These are phyloP conservation scores for Xylaria sp. DNA, from an alignment of 2,329 filamentous ascomycete species.

Conservation along the genomic window DNA sequence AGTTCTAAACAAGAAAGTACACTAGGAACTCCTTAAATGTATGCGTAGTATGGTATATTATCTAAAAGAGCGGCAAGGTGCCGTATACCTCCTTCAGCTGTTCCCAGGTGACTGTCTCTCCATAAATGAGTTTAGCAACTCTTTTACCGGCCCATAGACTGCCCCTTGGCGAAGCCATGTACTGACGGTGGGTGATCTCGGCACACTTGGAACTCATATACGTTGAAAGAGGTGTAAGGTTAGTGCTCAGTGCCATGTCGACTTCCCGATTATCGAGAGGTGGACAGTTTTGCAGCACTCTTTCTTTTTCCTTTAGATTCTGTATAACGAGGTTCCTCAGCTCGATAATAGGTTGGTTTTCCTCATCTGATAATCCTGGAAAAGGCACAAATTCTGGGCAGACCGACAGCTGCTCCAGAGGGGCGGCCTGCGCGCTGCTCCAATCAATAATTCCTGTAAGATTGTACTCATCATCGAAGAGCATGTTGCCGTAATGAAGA, in stretches of 20 bases:
- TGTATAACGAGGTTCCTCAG: slow-evolving; percentile 18
- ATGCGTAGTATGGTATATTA: too few species aligned
- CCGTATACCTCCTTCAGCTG: slow-evolving; percentile 27
- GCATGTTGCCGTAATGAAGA: slow-evolving; percentile 54
- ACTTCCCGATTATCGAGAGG: slow-evolving; percentile 13
- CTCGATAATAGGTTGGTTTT: slow-evolving; percentile 40
- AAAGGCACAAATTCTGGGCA: slow-evolving; percentile 51
- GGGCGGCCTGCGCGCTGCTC: slow-evolving; percentile 50
- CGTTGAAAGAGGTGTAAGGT: slow-evolving; percentile 20
- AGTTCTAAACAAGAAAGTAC: too few species aligned
- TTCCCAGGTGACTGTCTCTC: slow-evolving; percentile 22
- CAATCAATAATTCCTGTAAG: slow-evolving; percentile 53
- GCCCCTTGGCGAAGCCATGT: slow-evolving; percentile 26
- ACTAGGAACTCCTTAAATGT: too few species aligned
- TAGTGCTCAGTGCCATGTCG: neutral
- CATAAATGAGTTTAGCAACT: slow-evolving; percentile 22
- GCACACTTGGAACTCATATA: slow-evolving; percentile 24
- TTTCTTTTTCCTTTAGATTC: slow-evolving; percentile 21
- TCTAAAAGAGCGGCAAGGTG: slow-evolving; percentile 20
- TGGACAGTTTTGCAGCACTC: neutral
- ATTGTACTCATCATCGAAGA: slow-evolving; percentile 56
- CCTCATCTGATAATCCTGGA: slow-evolving; percentile 45
- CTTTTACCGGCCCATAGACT: slow-evolving; percentile 14
- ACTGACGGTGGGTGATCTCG: slow-evolving; percentile 11
- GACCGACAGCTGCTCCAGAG: slow-evolving; percentile 52